These are phyloP conservation scores for Salpingoeca rosetta DNA, from an alignment of 78 protist genomes.

Conservation along the genomic window DNA sequence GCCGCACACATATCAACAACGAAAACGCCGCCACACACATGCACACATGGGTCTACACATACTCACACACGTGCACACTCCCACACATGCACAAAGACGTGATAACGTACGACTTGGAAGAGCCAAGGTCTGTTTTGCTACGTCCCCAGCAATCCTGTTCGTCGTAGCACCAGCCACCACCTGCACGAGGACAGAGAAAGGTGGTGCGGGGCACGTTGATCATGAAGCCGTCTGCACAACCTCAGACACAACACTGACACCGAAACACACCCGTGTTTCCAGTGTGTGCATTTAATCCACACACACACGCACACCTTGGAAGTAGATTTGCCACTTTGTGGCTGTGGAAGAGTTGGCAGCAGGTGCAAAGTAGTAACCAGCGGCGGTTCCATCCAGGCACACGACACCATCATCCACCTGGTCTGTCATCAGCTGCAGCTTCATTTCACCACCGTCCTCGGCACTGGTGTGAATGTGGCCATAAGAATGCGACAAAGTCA, in stretches of 20 bases:
- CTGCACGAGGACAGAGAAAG: too few species aligned
- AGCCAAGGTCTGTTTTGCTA: not conserved
- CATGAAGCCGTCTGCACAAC: too few species aligned
- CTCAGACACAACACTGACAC: too few species aligned
- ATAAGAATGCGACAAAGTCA: too few species aligned
- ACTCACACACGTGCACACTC: too few species aligned
- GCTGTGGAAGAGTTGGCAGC: not conserved
- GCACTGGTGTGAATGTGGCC: too few species aligned
- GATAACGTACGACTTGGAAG: not conserved
- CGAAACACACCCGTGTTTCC: too few species aligned
- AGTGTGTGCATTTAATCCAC: too few species aligned
- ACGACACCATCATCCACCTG: not conserved
- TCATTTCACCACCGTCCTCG: not conserved
- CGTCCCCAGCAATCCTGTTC: not conserved
- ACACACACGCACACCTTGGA: too few species aligned
- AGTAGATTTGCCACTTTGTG: not conserved
- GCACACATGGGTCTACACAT: too few species aligned
- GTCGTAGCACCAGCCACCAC: not conserved
- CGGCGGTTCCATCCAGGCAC: not conserved
- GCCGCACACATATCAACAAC: not conserved
- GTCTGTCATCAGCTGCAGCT: not conserved
- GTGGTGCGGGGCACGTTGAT: too few species aligned
- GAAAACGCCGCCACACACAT: not conserved
- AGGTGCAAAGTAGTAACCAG: not conserved
- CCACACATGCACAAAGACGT: not conserved